phyloP scores from a whole-genome alignment of 371 early-diverging fungal species.

The Phascolomyces articulosus region DNA sequence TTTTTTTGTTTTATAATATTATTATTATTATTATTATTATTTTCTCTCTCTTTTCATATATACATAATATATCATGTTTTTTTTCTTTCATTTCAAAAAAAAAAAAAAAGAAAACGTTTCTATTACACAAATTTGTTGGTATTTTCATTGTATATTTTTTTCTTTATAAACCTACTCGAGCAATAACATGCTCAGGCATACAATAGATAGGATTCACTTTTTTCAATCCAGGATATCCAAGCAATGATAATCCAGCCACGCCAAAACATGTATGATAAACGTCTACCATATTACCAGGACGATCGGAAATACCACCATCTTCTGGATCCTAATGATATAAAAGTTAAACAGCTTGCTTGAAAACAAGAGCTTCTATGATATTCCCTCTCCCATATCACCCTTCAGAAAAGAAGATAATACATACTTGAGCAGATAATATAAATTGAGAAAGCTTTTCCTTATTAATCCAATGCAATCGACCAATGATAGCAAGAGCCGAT shows the following conservation, averaged over 20 bases:
- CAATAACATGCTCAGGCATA: conserved; percentile 79
- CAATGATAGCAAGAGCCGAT: conserved; percentile 88
- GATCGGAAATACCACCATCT: conserved; percentile 96
- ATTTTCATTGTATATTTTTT: too few species aligned
- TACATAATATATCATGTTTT: background rate
- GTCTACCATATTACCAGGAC: conserved; percentile 92
- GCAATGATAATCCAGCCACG: conserved; percentile 86
- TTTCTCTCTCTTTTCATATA: background rate
- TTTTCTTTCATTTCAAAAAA: background rate
- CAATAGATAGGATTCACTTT: conserved; percentile 92
- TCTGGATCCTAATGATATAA: conserved; percentile 64
- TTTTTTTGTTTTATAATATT: too few species aligned
- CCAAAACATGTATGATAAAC: conserved; percentile 98
- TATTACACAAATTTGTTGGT: too few species aligned
- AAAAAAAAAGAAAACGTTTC: too few species aligned
- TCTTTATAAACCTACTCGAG: conserved; percentile 28
- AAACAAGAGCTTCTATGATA: too few species aligned
- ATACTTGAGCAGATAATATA: conserved; percentile 85
- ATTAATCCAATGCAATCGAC: conserved; percentile 87
- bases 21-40: background rate
- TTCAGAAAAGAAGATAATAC: background rate
- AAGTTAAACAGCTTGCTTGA: too few species aligned
- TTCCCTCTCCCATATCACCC: too few species aligned
- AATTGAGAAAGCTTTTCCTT: conserved; percentile 75
- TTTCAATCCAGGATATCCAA: conserved; percentile 77